Evolutionary conservation across 495 filamentous ascomycete species (phyloP).

Genomic region (Penicillium cosmopolitanum): DNA sequence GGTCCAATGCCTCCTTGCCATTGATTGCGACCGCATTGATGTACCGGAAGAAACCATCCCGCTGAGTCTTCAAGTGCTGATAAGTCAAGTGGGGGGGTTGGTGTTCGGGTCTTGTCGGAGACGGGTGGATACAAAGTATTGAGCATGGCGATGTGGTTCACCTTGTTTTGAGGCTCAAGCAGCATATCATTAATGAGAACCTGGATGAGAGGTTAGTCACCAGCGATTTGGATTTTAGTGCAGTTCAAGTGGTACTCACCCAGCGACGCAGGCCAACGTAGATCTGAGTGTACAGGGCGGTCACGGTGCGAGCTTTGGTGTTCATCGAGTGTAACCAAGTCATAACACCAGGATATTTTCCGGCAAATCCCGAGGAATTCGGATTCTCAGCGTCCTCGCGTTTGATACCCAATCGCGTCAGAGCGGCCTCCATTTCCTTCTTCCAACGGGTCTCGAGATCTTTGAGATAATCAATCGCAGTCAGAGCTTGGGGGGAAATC

Average conservation of each 20-base stretch:
- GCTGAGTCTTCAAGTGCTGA: constrained; percentile 58
- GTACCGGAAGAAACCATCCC: constrained; percentile 68
- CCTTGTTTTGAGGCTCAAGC: constrained; percentile 65
- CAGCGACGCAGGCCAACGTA: constrained; percentile 72
- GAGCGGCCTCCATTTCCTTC: constrained; percentile 56
- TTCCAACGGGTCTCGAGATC: constrained; percentile 68
- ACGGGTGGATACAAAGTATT: constrained; percentile 74
- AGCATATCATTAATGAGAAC: constrained; percentile 73
- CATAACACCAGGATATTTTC: constrained; percentile 54
- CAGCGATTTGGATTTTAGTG: background rate
- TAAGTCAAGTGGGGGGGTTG: constrained; percentile 59
- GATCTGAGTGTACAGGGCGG: constrained; percentile 65
- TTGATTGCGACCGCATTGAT: constrained; percentile 63
- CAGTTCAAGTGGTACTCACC: constrained; percentile 46
- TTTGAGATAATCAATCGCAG: constrained; percentile 71
- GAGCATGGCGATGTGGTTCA: constrained; percentile 74
- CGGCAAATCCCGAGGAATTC: constrained; percentile 39
- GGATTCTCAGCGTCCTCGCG: constrained; percentile 40
- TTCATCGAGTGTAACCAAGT: constrained; percentile 59
- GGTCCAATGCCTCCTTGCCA: constrained; percentile 58
- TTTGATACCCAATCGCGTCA: constrained; percentile 49
- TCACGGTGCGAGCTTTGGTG: constrained; percentile 58
- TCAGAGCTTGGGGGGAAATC: constrained; percentile 75
- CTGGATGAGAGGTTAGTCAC: constrained; percentile 40
- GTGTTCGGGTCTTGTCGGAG: constrained; percentile 46